These are phyloP conservation scores for Dipteronia dyeriana DNA, from an alignment of 345 rosid genomes.

Conservation along the genomic window DNA sequence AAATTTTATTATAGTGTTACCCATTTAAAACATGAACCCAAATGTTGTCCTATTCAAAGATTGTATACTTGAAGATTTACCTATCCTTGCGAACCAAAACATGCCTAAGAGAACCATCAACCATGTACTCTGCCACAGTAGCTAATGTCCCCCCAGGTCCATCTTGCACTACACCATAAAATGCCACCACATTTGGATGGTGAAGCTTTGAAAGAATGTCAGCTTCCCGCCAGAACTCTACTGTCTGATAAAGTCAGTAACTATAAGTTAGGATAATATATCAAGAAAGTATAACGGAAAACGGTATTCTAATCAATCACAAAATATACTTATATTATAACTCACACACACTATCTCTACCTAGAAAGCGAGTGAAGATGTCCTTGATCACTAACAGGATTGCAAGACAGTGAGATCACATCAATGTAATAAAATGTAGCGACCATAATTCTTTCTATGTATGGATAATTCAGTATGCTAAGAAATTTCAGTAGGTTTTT, in stretches of 20 bases:
- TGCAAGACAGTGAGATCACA: neutral
- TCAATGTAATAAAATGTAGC: neutral
- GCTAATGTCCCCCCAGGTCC: conserved; percentile 88
- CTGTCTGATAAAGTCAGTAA: conserved; percentile 40
- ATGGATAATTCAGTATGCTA: neutral
- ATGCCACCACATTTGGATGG: conserved; percentile 96
- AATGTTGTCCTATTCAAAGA: conserved; percentile 21
- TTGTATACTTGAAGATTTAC: conserved; percentile 40
- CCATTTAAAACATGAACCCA: neutral
- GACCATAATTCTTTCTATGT: neutral
- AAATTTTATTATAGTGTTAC: neutral
- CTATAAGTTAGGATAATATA: neutral
- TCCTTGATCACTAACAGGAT: neutral
- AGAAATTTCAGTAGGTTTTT: too few species aligned
- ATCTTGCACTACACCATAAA: conserved; percentile 94
- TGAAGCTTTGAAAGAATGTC: conserved; percentile 90
- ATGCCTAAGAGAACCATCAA: conserved; percentile 93
- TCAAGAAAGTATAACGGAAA: neutral
- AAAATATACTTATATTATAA: neutral
- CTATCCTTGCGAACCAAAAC: conserved; percentile 84
- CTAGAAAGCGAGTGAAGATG: neutral
- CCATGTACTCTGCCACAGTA: conserved; percentile 91
- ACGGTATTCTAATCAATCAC: neutral
- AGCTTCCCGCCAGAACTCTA: conserved; percentile 92
- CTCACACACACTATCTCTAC: neutral